phyloP scores from a whole-genome alignment of 1,139 yeast genomes.

The Lodderomyces parapsilosis region DNA sequence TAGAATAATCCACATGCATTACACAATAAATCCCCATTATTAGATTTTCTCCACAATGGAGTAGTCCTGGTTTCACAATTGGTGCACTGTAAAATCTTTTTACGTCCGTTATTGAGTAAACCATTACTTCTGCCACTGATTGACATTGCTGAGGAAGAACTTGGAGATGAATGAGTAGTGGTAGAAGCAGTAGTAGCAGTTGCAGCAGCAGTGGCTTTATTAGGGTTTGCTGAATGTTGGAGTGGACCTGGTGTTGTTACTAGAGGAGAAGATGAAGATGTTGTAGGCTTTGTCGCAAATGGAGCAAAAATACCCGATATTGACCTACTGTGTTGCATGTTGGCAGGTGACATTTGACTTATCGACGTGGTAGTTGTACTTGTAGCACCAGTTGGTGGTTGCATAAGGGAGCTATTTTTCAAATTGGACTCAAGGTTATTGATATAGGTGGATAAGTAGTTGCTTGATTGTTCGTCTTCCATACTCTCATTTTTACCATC shows the following conservation, averaged over 20 bases:
- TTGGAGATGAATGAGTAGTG: not conserved
- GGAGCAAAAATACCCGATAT: conserved; percentile 7
- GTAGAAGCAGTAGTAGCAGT: conserved; percentile 14
- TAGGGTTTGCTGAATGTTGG: no score
- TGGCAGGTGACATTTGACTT: conserved; percentile 9
- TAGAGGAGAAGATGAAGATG: conserved; percentile 9
- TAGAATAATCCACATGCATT: conserved; percentile 51
- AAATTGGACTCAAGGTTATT: conserved; percentile 39
- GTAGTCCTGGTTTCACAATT: conserved; percentile 49
- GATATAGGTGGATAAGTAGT: conserved; percentile 41
- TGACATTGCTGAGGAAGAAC: not conserved
- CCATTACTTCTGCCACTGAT: not conserved
- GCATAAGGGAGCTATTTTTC: conserved; percentile 13
- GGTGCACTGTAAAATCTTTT: conserved; percentile 38
- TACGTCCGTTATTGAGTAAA: conserved; percentile 6
- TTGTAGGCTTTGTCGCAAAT: conserved; percentile 13
- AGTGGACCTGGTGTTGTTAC: conserved; percentile 4
- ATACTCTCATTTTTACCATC: not conserved
- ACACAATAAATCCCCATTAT: conserved; percentile 44
- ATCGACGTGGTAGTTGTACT: conserved; percentile 21
- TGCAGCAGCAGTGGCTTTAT: no score
- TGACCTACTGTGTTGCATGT: conserved; percentile 3
- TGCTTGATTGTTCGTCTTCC: conserved; percentile 15
- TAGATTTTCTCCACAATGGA: conserved; percentile 49
- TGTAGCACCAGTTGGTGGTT: not conserved